Evolutionary conservation across 2,329 filamentous ascomycete genomes (phyloP), one percentile per base, ranked within the genome.

Genomic region (Fusarium compactum): DNA sequence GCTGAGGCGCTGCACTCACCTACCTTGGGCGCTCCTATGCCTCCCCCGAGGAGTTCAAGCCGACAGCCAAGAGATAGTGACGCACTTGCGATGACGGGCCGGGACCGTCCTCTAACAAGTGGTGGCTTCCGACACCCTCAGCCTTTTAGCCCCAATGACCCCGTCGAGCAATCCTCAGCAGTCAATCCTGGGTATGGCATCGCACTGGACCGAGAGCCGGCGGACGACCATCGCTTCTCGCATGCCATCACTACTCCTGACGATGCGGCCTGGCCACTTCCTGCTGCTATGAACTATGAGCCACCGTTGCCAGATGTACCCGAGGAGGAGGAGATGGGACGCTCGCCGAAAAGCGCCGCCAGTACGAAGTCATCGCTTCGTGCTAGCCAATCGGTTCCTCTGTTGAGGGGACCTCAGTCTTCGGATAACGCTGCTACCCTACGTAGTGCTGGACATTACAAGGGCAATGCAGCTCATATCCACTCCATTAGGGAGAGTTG

Each of bases 311-410:
- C 88, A 8, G 85, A 90, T 70, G 88, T 91, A 6, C 87, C 88
- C 2, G 89, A 91, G 74, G 89, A 91, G 72, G 89, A 91, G 34
- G 89, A 90, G 68, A 72, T 72, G 27, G 81, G 77, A 59, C 80
- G 76, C 54, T 83, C 83, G 27, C 82, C 80, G 25, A 77, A 79
- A 44, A 88, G 83, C 75, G 67, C 85, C 22, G 73, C 80, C 18
- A 87, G 85, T 76, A 86, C 80, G 62, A 78, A 78, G 43, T 85
- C 85, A 6, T 88, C 86, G 0, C 81, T 89, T 14, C 81, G 86
- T 51, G 85, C 82, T 22, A 88, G 86, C 69, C 80, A 87, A 46
- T 90, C 87, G 1, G 85, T 87, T 5, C 87, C 87, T 7, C 78
- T 85, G 65, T 79, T 89, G 52, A 83, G 85, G n/a, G 81, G 81